These are phyloP conservation scores for Hemileccinum rubropunctum DNA, from an alignment of 768 basidiomycete genomes.

Conservation along the genomic window DNA sequence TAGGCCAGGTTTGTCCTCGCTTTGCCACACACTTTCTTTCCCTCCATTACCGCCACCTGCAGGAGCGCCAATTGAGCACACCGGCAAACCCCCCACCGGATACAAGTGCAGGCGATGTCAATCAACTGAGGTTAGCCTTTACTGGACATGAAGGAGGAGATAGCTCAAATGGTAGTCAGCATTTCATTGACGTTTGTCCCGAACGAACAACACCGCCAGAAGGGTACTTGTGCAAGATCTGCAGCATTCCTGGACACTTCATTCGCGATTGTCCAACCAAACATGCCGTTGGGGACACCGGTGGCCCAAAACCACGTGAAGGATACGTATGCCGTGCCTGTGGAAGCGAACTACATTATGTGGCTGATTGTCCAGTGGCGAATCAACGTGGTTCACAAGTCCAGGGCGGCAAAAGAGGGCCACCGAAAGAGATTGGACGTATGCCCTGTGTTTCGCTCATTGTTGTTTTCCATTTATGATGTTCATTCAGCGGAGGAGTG, in stretches of 20 bases:
- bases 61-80: constrained; percentile 36
- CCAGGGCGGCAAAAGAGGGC: constrained; percentile 41
- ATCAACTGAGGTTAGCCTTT: constrained; percentile 57
- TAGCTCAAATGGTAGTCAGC: constrained; percentile 40
- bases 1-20: constrained; percentile 45
- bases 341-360: constrained; percentile 79
- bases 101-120: constrained; percentile 80
- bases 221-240: constrained; percentile 85
- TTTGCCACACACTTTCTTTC: neutral
- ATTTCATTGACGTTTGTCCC: constrained; percentile 75
- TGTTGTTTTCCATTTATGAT: neutral
- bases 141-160: neutral
- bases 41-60: neutral
- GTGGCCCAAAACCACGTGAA: constrained; percentile 75
- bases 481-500: constrained; percentile 75
- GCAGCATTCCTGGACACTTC: constrained; percentile 81
- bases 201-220: constrained; percentile 75
- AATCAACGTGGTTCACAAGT: constrained; percentile 44
- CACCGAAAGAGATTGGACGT: constrained; percentile 81
- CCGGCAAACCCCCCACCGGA: constrained; percentile 61
- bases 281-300: constrained; percentile 76
- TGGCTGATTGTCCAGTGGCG: constrained; percentile 81
- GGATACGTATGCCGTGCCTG: constrained; percentile 93
- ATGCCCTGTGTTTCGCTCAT: constrained; percentile 30
- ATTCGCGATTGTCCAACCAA: constrained; percentile 87